Base-by-base conservation (phyloP, 305 asterid species). In the Fraxinus sp. region DNA sequence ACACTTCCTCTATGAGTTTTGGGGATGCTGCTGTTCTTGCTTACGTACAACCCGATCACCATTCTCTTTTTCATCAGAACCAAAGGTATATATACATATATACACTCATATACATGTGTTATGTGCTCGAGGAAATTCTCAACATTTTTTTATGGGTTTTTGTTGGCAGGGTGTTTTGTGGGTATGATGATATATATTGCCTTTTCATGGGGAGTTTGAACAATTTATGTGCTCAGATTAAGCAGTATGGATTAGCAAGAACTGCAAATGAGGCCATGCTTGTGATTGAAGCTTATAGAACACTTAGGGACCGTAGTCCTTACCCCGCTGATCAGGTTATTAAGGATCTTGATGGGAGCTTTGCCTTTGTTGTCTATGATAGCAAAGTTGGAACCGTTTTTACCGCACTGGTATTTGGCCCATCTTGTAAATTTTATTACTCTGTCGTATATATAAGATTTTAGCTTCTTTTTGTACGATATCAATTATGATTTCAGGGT, bases 281-380 rank as follows among this genome's bases (percentile, higher is more conserved):
- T 8, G 94, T 91, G 39, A 92, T 93, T 37, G 97, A 95, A 78
- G 98, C 97, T 0, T 95, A 95, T 20, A 71, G 94, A 76, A 93
- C 98, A 0, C 90, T 95, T 8, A 80, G 98, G 5, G 98, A 95
- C 88, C 84, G 98, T 0, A 95, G 95, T 3, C 98, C 98, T 0
- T 93, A 92, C 41, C 98, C 98, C 9, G 97, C 97, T 0, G 95
- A 93, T 52, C 98, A 92, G 59, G 97, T 95, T 35, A 84, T 95
- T 9, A 92, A 89, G 90, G 98, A 95, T 83, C 90, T 95, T 26
- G 97, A 95, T 0, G 98, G 98, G 0, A 87, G 85, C 87, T 95
- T 90, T 74, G 98, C 95, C 8, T 95, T 93, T 16, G 94, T 93
- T 30, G 86, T 95, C 18, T 93, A 91, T 70, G 98, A 95, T 41